phyloP scores from a whole-genome alignment of 139 green algal species.

The Chlorokybus atmophyticus region DNA sequence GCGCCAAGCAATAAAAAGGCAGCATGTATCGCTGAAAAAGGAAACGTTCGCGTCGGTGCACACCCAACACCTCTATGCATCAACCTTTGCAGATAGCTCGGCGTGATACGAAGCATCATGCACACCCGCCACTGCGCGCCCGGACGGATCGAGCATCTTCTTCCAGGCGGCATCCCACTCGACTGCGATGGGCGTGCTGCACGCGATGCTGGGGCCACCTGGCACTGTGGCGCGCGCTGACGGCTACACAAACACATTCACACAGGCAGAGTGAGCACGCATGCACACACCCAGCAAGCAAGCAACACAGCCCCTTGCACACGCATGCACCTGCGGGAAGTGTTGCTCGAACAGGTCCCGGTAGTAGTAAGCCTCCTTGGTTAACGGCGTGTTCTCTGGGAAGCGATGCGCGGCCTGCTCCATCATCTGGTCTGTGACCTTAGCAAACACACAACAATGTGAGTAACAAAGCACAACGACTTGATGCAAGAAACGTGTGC shows the following conservation, averaged over 20 bases:
- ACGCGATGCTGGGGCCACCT: constrained; percentile 24
- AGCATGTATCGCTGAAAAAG: no score
- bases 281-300: no score
- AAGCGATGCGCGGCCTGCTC: constrained; percentile 41
- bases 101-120: no score
- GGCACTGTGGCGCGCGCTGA: constrained; percentile 5
- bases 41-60: no score
- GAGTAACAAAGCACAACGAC: neutral
- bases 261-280: no score
- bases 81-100: no score
- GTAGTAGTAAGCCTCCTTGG: constrained; percentile 85
- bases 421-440: constrained; percentile 52
- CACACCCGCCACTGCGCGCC: no score
- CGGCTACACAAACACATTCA: no score
- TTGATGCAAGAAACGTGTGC: neutral
- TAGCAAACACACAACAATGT: neutral
- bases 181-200: constrained; percentile 28
- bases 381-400: constrained; percentile 69
- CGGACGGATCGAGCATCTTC: no score
- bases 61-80: no score
- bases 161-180: no score
- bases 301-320: neutral
- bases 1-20: no score
- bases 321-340: constrained; percentile 49
- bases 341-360: constrained; percentile 75